Percentiles rank a stretch among this genome's conserved stretches.
Evolutionary conservation across 2,329 filamentous ascomycete species (phyloP).

Genomic region (Ophiocordyceps australis): DNA sequence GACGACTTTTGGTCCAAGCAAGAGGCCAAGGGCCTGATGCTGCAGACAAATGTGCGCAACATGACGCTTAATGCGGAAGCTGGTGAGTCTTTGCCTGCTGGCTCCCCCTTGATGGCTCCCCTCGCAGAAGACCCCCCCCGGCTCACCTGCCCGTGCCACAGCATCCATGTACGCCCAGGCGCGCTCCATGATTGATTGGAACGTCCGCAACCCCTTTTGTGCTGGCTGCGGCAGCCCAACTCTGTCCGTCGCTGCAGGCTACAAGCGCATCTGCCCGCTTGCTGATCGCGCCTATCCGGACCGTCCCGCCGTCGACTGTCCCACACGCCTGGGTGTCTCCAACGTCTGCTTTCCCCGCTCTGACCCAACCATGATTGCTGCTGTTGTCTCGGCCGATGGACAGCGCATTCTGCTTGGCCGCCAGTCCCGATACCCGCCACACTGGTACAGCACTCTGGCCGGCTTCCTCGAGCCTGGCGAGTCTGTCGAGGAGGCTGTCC

Average conservation of each 20-base stretch:
- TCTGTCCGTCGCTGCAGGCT: constrained; percentile 59
- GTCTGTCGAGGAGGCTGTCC: constrained; percentile 68
- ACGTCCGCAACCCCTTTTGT: constrained; percentile 80
- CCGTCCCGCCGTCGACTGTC: constrained; percentile 48
- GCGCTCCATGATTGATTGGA: constrained; percentile 84
- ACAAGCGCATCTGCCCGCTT: constrained; percentile 63
- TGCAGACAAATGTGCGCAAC: constrained; percentile 48
- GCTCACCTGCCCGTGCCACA: constrained; percentile 14
- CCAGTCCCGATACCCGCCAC: constrained; percentile 61
- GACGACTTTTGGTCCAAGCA: constrained; percentile 22
- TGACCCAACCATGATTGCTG: constrained; percentile 90
- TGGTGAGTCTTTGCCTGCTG: constrained; percentile 24
- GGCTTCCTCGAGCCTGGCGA: constrained; percentile 77
- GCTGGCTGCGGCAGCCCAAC: constrained; percentile 74
- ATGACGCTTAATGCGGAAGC: constrained; percentile 41
- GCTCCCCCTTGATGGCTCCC: neutral
- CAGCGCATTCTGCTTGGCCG: constrained; percentile 68
- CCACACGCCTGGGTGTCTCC: constrained; percentile 67
- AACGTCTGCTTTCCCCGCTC: constrained; percentile 88
- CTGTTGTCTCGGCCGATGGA: constrained; percentile 67
- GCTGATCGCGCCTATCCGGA: constrained; percentile 36
- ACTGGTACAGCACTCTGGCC: constrained; percentile 81
- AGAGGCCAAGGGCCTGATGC: constrained; percentile 39
- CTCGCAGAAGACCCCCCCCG: neutral
- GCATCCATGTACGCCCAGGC: constrained; percentile 85